A percentile compares a stretch with the other conserved stretches of the same genome.
Evolutionary conservation across 306 rosid genomes (phyloP).

Genomic region (Fragaria nilgerrensis): DNA sequence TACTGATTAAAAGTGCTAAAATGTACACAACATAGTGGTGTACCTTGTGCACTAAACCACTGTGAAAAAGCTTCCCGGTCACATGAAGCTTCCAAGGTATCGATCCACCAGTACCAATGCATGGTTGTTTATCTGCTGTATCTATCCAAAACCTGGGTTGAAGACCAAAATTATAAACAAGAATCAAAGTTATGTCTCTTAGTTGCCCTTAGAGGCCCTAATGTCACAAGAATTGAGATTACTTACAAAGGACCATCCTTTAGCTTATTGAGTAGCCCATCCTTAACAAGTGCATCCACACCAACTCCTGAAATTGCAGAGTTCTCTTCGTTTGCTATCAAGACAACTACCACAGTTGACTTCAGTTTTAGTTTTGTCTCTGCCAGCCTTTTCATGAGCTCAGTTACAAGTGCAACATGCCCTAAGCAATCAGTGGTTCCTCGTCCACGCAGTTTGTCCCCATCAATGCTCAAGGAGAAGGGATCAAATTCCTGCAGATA

Average conservation of each 20-base stretch:
- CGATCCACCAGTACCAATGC: slow-evolving; percentile 92
- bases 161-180: slow-evolving; percentile 24
- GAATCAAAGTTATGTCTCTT: background rate
- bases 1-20: background rate
- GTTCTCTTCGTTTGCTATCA: slow-evolving; percentile 90
- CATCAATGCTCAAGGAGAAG: slow-evolving; percentile 75
- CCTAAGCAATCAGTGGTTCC: slow-evolving; percentile 98
- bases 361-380: slow-evolving; percentile 67
- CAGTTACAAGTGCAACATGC: slow-evolving; percentile 83
- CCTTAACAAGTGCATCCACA: slow-evolving; percentile 79
- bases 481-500: slow-evolving; percentile 79
- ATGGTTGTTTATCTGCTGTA: slow-evolving; percentile 92
- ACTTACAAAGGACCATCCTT: slow-evolving; percentile 88
- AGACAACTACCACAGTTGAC: slow-evolving; percentile 80
- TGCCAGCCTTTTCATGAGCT: slow-evolving; percentile 81
- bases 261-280: slow-evolving; percentile 65
- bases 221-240: slow-evolving; percentile 8
- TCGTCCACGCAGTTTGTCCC: slow-evolving; percentile 87
- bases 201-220: too few species aligned
- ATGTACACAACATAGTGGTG: background rate
- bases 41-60: slow-evolving; percentile 90
- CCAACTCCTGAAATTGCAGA: slow-evolving; percentile 83
- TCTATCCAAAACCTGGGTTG: slow-evolving; percentile 79
- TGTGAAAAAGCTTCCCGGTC: slow-evolving; percentile 86
- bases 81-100: slow-evolving; percentile 85